phyloP scores from a whole-genome alignment of 352 stramenopile genomes.

The Phytophthora sp. region DNA sequence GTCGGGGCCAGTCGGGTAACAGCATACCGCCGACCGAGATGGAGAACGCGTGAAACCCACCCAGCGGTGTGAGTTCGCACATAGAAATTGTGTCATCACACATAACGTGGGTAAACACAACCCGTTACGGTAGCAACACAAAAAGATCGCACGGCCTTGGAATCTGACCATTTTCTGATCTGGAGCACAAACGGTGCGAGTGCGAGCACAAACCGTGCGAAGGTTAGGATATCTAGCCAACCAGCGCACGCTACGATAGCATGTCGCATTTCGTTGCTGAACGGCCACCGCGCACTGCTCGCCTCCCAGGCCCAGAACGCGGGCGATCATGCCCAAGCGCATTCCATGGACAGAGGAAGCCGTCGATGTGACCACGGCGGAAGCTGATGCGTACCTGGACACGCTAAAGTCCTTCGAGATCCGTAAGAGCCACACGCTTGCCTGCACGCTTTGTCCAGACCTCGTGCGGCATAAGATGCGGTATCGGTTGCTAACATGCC shows the following conservation, averaged over 20 bases:
- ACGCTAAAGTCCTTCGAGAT: not conserved
- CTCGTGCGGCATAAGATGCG: not conserved
- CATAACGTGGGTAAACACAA: not conserved
- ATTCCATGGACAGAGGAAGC: not conserved
- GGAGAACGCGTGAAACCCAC: constrained; percentile 1
- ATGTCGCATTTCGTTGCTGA: not conserved
- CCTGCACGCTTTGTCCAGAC: not conserved
- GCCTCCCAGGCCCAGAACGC: not conserved
- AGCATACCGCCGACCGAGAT: no score
- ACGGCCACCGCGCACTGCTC: not conserved
- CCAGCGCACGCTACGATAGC: not conserved
- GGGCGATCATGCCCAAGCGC: not conserved
- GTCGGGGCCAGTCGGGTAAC: no score
- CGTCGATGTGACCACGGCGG: not conserved
- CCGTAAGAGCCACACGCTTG: constrained; percentile 1
- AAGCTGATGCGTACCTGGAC: not conserved
- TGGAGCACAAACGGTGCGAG: not conserved
- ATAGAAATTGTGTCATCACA: not conserved
- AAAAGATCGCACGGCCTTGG: not conserved
- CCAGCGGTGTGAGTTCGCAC: not conserved
- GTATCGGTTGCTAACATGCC: not conserved
- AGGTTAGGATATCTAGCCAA: not conserved
- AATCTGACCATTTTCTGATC: not conserved
- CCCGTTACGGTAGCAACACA: constrained; percentile 1
- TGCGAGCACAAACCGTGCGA: not conserved